phyloP scores from a whole-genome alignment of 768 basidiomycete genomes.

The Suillus cothurnatus region DNA sequence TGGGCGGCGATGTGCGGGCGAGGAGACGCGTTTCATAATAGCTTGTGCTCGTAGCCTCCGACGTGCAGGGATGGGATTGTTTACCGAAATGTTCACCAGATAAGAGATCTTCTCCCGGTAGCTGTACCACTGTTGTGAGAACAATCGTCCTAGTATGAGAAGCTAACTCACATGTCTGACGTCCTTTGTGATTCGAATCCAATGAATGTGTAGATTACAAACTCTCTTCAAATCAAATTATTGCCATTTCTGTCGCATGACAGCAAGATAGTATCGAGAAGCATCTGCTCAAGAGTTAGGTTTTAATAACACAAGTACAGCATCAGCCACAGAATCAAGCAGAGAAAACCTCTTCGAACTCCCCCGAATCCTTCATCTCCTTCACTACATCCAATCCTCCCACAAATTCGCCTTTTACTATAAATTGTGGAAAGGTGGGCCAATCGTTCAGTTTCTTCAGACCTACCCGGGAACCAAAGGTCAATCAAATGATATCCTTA shows the following conservation, averaged over 20 bases:
- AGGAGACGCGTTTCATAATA: background rate
- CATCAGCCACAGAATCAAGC: background rate
- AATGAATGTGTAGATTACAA: background rate
- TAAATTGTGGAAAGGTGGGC: slow-evolving; percentile 89
- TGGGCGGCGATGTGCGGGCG: background rate
- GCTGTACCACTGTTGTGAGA: background rate
- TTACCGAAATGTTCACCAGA: background rate
- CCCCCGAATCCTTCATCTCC: slow-evolving; percentile 84
- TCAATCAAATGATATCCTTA: background rate
- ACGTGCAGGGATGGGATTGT: background rate
- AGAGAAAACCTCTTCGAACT: slow-evolving; percentile 55
- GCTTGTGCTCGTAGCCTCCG: background rate
- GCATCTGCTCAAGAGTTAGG: background rate
- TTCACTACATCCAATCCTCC: slow-evolving; percentile 93
- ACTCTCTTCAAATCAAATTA: slow-evolving; percentile 2
- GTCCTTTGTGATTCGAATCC: background rate
- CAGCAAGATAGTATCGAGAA: background rate
- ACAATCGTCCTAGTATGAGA: background rate
- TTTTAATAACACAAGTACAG: background rate
- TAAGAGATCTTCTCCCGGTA: background rate
- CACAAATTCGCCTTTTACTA: slow-evolving; percentile 87
- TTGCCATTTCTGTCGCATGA: background rate
- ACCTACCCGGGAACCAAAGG: slow-evolving; percentile 38
- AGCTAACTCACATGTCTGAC: slow-evolving; percentile 1
- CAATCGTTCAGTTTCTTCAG: slow-evolving; percentile 82